Conservation (phyloP, 768 basidiomycete species). For the Psilocybe azurescens region DNA sequence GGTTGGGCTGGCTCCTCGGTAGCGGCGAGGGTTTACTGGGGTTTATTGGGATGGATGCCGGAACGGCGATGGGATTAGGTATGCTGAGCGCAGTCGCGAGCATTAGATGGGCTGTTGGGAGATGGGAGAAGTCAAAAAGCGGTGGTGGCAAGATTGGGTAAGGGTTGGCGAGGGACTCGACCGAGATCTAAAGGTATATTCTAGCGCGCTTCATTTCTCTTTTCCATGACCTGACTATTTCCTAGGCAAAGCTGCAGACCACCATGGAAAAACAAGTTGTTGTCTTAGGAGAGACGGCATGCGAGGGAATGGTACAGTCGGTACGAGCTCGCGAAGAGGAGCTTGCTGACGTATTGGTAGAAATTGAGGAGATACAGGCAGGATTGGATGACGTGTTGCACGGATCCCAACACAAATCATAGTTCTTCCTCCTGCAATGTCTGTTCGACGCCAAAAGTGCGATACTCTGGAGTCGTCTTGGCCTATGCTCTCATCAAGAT, state of each 20-base stretch:
- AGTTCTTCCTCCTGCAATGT: neutral
- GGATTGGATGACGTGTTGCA: constrained; percentile 33
- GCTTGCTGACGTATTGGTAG: constrained; percentile 46
- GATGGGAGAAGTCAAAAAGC: constrained; percentile 72
- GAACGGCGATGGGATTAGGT: constrained; percentile 65
- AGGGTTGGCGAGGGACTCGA: constrained; percentile 66
- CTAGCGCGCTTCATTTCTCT: neutral
- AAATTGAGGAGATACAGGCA: constrained; percentile 44
- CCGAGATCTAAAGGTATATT: constrained; percentile 63
- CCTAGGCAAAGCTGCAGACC: constrained; percentile 51
- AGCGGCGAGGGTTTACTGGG: constrained; percentile 44
- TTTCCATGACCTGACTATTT: constrained; percentile 1
- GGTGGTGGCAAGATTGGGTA: constrained; percentile 72
- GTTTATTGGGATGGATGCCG: constrained; percentile 50
- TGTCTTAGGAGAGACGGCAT: constrained; percentile 55
- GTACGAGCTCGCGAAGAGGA: constrained; percentile 48
- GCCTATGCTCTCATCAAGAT: neutral
- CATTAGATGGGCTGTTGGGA: constrained; percentile 65
- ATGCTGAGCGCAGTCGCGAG: constrained; percentile 53
- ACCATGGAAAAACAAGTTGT: constrained; percentile 58
- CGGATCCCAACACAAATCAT: constrained; percentile 17
- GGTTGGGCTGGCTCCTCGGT: constrained; percentile 53
- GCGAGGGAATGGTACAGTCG: constrained; percentile 47
- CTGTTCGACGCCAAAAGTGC: neutral
- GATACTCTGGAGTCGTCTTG: neutral